phyloP scores from a whole-genome alignment of 1,139 yeast species.

The Kurtzmaniella quercitrusa region DNA sequence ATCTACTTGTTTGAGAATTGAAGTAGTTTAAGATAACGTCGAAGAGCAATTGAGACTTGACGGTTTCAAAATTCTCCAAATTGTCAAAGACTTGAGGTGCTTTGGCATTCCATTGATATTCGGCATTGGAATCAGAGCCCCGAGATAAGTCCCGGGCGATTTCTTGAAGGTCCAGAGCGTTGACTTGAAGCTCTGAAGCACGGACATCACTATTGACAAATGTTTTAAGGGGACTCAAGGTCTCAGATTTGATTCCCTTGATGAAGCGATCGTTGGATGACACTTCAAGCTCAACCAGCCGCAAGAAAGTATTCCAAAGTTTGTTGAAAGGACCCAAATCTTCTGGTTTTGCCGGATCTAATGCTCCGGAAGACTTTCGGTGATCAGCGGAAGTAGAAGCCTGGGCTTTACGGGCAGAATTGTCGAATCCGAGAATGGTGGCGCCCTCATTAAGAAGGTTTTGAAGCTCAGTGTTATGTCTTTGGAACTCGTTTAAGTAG shows the following conservation, averaged over 20 bases:
- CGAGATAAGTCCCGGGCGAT: conserved; percentile 22
- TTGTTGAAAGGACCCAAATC: conserved; percentile 55
- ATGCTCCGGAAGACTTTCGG: conserved; percentile 18
- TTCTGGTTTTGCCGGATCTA: conserved; percentile 18
- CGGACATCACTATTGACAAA: conserved; percentile 52
- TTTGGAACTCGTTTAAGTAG: conserved; percentile 45
- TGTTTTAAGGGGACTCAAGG: conserved; percentile 51
- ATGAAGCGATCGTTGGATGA: conserved; percentile 49
- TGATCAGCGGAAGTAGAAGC: conserved; percentile 11
- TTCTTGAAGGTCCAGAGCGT: conserved; percentile 40
- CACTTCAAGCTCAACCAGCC: conserved; percentile 50
- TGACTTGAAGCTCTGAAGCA: conserved; percentile 38
- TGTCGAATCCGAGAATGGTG: conserved; percentile 20
- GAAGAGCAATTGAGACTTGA: conserved; percentile 63
- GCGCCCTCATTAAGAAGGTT: conserved; percentile 45
- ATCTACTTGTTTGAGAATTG: conserved; percentile 52
- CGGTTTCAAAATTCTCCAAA: conserved; percentile 70
- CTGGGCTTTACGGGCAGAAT: conserved; percentile 4
- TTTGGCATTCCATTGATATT: conserved; percentile 64
- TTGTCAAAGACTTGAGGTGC: conserved; percentile 77
- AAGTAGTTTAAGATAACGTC: conserved; percentile 67
- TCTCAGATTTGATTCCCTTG: conserved; percentile 51
- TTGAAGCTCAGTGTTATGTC: conserved; percentile 49
- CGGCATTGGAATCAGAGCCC: conserved; percentile 25
- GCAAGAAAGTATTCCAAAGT: conserved; percentile 56